A percentile compares a stretch with the other conserved stretches of the same genome.
Conservation (phyloP, 2,329 filamentous ascomycete genomes). For the Tolypocladium sp. region DNA sequence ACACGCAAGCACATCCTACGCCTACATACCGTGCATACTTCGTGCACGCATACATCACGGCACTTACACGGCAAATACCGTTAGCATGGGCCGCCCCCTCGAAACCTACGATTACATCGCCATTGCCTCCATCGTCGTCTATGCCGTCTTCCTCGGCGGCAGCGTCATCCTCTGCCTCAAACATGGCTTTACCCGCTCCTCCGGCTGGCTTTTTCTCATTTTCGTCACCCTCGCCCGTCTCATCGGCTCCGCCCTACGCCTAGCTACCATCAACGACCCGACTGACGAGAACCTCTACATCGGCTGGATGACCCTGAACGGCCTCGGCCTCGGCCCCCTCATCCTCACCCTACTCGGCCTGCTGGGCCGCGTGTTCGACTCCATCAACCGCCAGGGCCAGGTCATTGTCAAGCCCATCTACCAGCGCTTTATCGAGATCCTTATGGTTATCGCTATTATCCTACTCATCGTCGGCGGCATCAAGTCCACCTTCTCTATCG, state of each 20-base stretch:
- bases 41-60: background rate
- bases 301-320: slow-evolving; percentile 21
- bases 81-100: slow-evolving; percentile 11
- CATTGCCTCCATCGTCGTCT: slow-evolving; percentile 21
- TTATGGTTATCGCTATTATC: slow-evolving; percentile 31
- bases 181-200: slow-evolving; percentile 45
- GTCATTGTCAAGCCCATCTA: slow-evolving; percentile 16
- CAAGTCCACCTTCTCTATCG: slow-evolving; percentile 11
- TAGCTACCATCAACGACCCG: slow-evolving; percentile 37
- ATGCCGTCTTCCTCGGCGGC: slow-evolving; percentile 16
- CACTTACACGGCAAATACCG: background rate
- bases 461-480: slow-evolving; percentile 22
- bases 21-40: background rate
- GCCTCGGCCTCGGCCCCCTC: slow-evolving; percentile 33
- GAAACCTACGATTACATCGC: slow-evolving; percentile 20
- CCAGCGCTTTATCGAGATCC: slow-evolving; percentile 27
- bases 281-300: slow-evolving; percentile 27
- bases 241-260: slow-evolving; percentile 37
- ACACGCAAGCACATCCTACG: background rate
- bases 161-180: slow-evolving; percentile 32
- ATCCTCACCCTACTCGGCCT: slow-evolving; percentile 29
- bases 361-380: slow-evolving; percentile 30
- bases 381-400: slow-evolving; percentile 30
- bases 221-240: slow-evolving; percentile 50
- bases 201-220: slow-evolving; percentile 51